A percentile compares a stretch with the other conserved stretches of the same genome.
phyloP scores from a whole-genome alignment of 768 basidiomycete genomes.

The Pleurotus platypus region DNA sequence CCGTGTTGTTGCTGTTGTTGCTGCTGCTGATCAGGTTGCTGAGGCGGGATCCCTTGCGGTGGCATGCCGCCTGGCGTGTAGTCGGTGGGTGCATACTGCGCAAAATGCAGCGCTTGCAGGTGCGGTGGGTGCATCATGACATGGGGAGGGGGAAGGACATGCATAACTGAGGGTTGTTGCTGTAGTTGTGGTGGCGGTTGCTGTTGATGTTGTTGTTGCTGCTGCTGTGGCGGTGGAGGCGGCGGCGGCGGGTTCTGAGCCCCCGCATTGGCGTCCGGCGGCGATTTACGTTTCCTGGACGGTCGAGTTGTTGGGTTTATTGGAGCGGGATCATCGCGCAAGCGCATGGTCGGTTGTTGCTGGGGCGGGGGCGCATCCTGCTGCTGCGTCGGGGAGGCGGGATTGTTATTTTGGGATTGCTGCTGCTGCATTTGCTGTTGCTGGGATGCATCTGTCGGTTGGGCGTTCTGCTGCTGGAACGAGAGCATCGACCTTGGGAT shows the following conservation, averaged over 20 bases:
- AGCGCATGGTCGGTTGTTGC: conserved; percentile 43
- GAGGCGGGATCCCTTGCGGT: conserved; percentile 23
- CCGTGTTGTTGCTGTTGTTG: conserved; percentile 19
- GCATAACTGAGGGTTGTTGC: conserved; percentile 36
- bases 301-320: conserved; percentile 41
- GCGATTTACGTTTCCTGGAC: conserved; percentile 68
- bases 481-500: conserved; percentile 8
- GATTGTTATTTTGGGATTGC: conserved; percentile 18
- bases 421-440: conserved; percentile 18
- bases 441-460: conserved; percentile 8
- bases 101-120: conserved; percentile 42
- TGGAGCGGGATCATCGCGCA: conserved; percentile 55
- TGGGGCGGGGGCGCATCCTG: conserved; percentile 11
- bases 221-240: conserved; percentile 28
- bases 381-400: conserved; percentile 15
- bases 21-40: conserved; percentile 20
- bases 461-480: conserved; percentile 5
- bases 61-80: conserved; percentile 55
- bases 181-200: conserved; percentile 26
- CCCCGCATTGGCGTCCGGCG: conserved; percentile 34
- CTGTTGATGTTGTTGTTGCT: conserved; percentile 21
- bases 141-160: conserved; percentile 53
- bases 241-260: conserved; percentile 25
- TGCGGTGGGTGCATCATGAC: conserved; percentile 43
- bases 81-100: conserved; percentile 45